Conservation (phyloP, 176 grass and related monocot genomes). For the Chrysopogon serrulatus region DNA sequence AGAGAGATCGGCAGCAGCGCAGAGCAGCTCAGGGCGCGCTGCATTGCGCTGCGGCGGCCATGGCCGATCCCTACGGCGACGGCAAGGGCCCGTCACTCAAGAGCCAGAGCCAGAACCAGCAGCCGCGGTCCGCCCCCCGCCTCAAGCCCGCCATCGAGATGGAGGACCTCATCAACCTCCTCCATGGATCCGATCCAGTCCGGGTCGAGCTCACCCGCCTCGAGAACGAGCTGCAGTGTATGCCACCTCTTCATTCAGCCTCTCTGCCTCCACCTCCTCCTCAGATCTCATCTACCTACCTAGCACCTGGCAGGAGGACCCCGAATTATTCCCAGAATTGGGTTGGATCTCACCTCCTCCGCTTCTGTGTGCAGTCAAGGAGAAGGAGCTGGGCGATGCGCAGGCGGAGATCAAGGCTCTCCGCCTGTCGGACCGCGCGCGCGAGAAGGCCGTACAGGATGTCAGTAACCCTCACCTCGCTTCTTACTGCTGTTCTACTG, state of each 20-base stretch:
- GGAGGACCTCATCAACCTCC: slow-evolving; percentile 99
- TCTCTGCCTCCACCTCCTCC: not conserved
- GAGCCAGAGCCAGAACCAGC: not conserved
- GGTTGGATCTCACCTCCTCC: slow-evolving; percentile 1
- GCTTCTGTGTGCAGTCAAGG: slow-evolving; percentile 60
- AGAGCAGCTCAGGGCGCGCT: not conserved
- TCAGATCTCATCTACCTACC: slow-evolving; percentile 13
- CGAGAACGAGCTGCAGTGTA: slow-evolving; percentile 80
- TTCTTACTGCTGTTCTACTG: not conserved
- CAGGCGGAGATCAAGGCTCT: slow-evolving; percentile 92
- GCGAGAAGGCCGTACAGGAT: slow-evolving; percentile 97
- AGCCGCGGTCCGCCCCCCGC: slow-evolving; percentile 24
- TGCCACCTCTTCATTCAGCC: not conserved
- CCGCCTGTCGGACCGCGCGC: slow-evolving; percentile 81
- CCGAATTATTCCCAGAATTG: not conserved
- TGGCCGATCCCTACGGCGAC: slow-evolving; percentile 52
- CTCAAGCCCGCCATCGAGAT: slow-evolving; percentile 78
- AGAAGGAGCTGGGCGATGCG: slow-evolving; percentile 76
- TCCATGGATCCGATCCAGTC: slow-evolving; percentile 95
- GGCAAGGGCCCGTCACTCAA: slow-evolving; percentile 19
- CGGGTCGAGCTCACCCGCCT: slow-evolving; percentile 89
- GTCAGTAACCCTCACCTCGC: slow-evolving; percentile 37
- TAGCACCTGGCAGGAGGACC: too few species aligned
- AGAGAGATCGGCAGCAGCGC: not conserved
- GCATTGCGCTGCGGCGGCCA: slow-evolving; percentile 15